Percentiles rank a stretch among this genome's conserved stretches.
Evolutionary conservation across 2,329 filamentous ascomycete genomes (phyloP).

Genomic region (Epichloe brachyelytri): DNA sequence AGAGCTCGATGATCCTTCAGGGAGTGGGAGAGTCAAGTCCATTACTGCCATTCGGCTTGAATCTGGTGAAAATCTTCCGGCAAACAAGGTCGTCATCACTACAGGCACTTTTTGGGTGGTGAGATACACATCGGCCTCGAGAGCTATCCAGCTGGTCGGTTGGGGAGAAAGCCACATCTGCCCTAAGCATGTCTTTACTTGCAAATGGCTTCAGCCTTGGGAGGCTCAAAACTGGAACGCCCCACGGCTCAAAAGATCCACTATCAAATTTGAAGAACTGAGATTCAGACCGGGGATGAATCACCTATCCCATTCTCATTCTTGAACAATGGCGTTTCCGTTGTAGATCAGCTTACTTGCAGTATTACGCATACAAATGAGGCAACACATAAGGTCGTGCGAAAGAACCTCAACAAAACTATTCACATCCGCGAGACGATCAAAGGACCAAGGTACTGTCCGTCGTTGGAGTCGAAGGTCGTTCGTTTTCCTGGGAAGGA

Average conservation of each 20-base stretch:
- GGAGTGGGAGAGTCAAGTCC: slow-evolving; percentile 43
- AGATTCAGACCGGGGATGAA: slow-evolving; percentile 68
- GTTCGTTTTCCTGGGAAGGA: slow-evolving; percentile 73
- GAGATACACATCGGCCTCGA: slow-evolving; percentile 94
- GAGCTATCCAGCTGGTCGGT: slow-evolving; percentile 72
- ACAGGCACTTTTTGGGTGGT: slow-evolving; percentile 86
- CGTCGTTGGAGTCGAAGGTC: slow-evolving; percentile 88
- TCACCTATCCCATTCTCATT: slow-evolving; percentile 88
- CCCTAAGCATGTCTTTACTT: slow-evolving; percentile 77
- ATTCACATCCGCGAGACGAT: slow-evolving; percentile 94
- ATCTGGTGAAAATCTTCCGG: slow-evolving; percentile 70
- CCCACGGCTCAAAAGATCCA: slow-evolving; percentile 72
- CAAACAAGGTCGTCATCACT: slow-evolving; percentile 78
- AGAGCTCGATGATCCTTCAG: slow-evolving; percentile 28
- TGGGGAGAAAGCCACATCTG: slow-evolving; percentile 88
- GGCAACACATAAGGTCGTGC: slow-evolving; percentile 68
- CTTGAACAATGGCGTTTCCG: slow-evolving; percentile 64
- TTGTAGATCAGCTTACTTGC: slow-evolving; percentile 74
- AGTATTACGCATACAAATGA: slow-evolving; percentile 80
- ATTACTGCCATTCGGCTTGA: slow-evolving; percentile 81
- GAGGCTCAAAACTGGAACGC: slow-evolving; percentile 88
- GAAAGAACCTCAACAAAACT: slow-evolving; percentile 84
- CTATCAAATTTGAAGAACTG: slow-evolving; percentile 65
- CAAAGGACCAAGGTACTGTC: slow-evolving; percentile 88
- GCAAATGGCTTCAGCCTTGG: slow-evolving; percentile 85